Base-by-base conservation (phyloP, 2,329 filamentous ascomycete genomes). In the Onygenales sp. region DNA sequence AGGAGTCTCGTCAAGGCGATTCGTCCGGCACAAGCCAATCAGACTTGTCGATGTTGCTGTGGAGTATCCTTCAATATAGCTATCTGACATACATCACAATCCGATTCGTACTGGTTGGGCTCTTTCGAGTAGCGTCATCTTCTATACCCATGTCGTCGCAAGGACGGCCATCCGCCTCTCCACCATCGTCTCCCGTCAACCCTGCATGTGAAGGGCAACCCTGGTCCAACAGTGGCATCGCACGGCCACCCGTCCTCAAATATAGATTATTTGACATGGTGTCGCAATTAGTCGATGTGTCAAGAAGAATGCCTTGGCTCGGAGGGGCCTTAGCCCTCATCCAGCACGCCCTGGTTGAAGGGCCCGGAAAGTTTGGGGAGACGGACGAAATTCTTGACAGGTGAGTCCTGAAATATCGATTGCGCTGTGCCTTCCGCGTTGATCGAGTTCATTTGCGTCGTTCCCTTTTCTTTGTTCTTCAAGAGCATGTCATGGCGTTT, bases 281-380 rank as follows among this genome's bases (percentile, higher is more conserved):
- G 53, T 84, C 83, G 57, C 84, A 82, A 67, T 70, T 95, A 57
- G 72, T 90, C 61, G 84, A 90, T 75, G 71, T 95, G 65, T 78
- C 85, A 60, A 70, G 75, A 59, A 87, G 89, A 70, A 95, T 95
- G 89, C 92, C 92, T 58, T 97, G 92, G 92, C 79, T 95, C 53
- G 79, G 78, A 65, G 88, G 88, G 65, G 74, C 81, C 61, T 68
- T 93, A 56, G 86, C 87, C 54, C 80, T 95, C 70, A 68, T 86
- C 60, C 88, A 93, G 71, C 85, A 87, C 77, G 77, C 83, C 60
- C 78, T 84, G 63, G 72, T 92, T 64, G 76, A 77, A 63, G 88
- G 90, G 27, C 88, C 88, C 59, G 87, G 89, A 63, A 80, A 73
- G 71, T 70, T 95, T 59, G 89, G 87, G 66, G 79, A 80, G 63